phyloP scores from a whole-genome alignment of 1,284 basidiomycete genomes.

The Cutaneotrichosporon arboriforme region DNA sequence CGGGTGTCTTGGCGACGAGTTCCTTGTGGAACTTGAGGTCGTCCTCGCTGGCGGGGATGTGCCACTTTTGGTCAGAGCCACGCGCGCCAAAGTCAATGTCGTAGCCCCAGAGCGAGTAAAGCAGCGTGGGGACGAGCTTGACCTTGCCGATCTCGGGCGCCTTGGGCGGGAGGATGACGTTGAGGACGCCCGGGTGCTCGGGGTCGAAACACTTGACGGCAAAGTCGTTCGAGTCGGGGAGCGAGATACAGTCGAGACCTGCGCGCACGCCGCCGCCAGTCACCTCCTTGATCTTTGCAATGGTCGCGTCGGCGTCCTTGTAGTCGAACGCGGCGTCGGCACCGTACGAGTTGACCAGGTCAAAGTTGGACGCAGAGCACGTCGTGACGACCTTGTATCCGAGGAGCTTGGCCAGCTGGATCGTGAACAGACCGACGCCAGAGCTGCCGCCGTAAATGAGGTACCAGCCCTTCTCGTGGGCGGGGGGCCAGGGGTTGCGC shows the following conservation, averaged over 20 bases:
- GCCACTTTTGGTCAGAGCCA: slow-evolving; percentile 8
- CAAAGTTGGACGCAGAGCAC: slow-evolving; percentile 48
- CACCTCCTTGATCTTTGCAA: slow-evolving; percentile 28
- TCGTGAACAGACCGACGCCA: slow-evolving; percentile 50
- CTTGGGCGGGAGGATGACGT: slow-evolving; percentile 24
- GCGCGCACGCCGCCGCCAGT: slow-evolving; percentile 30
- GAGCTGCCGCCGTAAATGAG: slow-evolving; percentile 52
- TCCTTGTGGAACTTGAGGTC: slow-evolving; percentile 27
- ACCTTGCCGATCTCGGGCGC: slow-evolving; percentile 28
- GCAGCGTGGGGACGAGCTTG: slow-evolving; percentile 25
- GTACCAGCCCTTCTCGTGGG: slow-evolving; percentile 23
- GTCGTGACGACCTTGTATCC: slow-evolving; percentile 51
- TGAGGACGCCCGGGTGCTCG: slow-evolving; percentile 26
- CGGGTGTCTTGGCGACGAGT: slow-evolving; percentile 21
- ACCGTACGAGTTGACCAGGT: slow-evolving; percentile 49
- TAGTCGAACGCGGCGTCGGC: slow-evolving; percentile 45
- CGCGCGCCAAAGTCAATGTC: slow-evolving; percentile 31
- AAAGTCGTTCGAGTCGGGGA: slow-evolving; percentile 26
- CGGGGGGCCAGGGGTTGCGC: slow-evolving; percentile 15
- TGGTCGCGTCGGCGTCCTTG: slow-evolving; percentile 22
- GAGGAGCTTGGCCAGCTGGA: slow-evolving; percentile 50
- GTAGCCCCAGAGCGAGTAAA: slow-evolving; percentile 37
- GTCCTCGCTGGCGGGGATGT: slow-evolving; percentile 19
- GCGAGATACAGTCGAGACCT: slow-evolving; percentile 39
- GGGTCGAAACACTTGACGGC: slow-evolving; percentile 26